Conservation (phyloP, 2,329 filamentous ascomycete species). For the Colletotrichum acutatum region DNA sequence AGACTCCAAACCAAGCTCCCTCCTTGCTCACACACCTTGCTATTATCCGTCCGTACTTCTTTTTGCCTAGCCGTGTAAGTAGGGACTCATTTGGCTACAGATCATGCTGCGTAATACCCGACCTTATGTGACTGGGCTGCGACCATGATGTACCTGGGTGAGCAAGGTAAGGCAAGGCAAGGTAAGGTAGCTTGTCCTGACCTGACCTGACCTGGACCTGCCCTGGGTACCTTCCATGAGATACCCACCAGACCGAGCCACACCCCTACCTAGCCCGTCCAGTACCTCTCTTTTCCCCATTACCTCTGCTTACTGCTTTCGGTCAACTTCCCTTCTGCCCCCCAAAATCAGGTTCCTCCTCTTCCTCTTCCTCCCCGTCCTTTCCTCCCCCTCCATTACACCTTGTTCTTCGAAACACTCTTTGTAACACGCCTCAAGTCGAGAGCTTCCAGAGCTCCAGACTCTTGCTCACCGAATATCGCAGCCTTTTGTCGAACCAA, state of each 20-base stretch:
- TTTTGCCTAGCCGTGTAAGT: neutral
- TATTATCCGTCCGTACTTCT: neutral
- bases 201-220: neutral
- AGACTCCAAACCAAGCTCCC: conserved; percentile 27
- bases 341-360: conserved; percentile 35
- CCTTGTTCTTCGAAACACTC: conserved; percentile 38
- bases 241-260: conserved; percentile 36
- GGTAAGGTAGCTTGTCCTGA: conserved; percentile 25
- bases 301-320: conserved; percentile 37
- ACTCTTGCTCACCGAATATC: conserved; percentile 20
- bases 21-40: conserved; percentile 31
- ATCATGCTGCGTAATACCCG: neutral
- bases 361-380: conserved; percentile 40
- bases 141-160: neutral
- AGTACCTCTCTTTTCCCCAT: conserved; percentile 22
- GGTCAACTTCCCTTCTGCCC: conserved; percentile 35
- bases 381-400: conserved; percentile 36
- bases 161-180: conserved; percentile 15
- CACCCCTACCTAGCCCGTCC: conserved; percentile 22
- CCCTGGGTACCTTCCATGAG: conserved; percentile 16
- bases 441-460: conserved; percentile 35
- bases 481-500: conserved; percentile 15
- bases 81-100: conserved; percentile 8
- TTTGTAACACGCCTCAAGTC: conserved; percentile 42
- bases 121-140: conserved; percentile 16